phyloP scores from a whole-genome alignment of 768 basidiomycete species.

The Auriculariales sp. region DNA sequence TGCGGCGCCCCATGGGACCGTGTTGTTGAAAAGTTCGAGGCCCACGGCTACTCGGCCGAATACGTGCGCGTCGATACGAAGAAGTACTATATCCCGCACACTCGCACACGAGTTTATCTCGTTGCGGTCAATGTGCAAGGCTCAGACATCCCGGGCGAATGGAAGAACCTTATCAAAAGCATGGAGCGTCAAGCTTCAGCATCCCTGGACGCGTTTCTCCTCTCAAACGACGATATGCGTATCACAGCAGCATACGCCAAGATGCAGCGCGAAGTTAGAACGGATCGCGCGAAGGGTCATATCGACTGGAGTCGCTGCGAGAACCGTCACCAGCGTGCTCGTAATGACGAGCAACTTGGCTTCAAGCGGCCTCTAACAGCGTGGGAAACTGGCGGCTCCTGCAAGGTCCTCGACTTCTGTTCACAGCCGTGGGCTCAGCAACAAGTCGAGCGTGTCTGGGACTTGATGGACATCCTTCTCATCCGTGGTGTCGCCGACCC shows the following conservation, averaged over 20 bases:
- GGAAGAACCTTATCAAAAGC: slow-evolving; percentile 47
- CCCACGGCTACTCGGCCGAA: slow-evolving; percentile 60
- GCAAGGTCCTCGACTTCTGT: slow-evolving; percentile 74
- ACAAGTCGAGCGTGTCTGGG: slow-evolving; percentile 92
- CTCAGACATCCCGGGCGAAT: slow-evolving; percentile 47
- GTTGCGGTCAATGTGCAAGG: slow-evolving; percentile 56
- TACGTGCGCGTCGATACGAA: slow-evolving; percentile 68
- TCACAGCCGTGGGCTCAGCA: slow-evolving; percentile 92
- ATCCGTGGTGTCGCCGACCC: slow-evolving; percentile 68
- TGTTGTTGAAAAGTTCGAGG: slow-evolving; percentile 63
- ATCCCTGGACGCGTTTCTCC: slow-evolving; percentile 81
- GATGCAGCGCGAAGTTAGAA: slow-evolving; percentile 57
- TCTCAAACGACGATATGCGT: slow-evolving; percentile 80
- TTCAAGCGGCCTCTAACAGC: slow-evolving; percentile 73
- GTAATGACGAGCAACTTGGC: slow-evolving; percentile 73
- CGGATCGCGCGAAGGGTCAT: slow-evolving; percentile 36
- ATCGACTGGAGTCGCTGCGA: slow-evolving; percentile 86
- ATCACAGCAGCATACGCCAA: slow-evolving; percentile 81
- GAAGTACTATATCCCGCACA: slow-evolving; percentile 88
- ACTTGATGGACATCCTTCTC: slow-evolving; percentile 83
- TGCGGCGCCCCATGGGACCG: slow-evolving; percentile 76
- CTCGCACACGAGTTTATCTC: slow-evolving; percentile 80
- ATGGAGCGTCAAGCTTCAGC: slow-evolving; percentile 76
- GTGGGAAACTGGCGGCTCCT: slow-evolving; percentile 79
- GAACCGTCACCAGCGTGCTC: slow-evolving; percentile 76